Evolutionary conservation across 208 protist genomes (phyloP).

Genomic region (Crithidia fasciculata): DNA sequence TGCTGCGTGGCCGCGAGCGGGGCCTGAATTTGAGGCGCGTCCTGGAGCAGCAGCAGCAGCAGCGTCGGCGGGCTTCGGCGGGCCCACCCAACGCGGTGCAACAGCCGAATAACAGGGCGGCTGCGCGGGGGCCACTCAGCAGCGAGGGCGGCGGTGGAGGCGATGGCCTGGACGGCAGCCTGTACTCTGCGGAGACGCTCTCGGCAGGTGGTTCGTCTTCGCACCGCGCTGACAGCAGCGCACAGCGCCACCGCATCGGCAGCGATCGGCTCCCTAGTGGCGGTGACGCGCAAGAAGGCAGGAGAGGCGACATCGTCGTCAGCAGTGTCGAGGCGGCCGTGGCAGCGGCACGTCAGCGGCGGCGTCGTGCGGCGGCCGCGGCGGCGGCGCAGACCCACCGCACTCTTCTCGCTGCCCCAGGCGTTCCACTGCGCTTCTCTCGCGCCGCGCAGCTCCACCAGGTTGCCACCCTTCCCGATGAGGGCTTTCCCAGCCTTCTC

Average conservation of each 20-base stretch:
- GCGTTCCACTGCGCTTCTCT: slow-evolving; percentile 20
- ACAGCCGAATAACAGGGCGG: not conserved
- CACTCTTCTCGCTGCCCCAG: not conserved
- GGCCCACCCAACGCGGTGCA: not conserved
- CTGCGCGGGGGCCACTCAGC: not conserved
- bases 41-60: slow-evolving; percentile 31
- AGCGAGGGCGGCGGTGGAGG: not conserved
- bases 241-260: not conserved
- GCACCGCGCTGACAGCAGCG: not conserved
- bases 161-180: slow-evolving; percentile 14
- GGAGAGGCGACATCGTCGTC: not conserved
- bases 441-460: slow-evolving; percentile 37
- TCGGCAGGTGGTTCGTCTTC: slow-evolving; percentile 1
- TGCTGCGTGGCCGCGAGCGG: slow-evolving; percentile 16
- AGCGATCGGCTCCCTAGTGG: not conserved
- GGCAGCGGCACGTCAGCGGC: slow-evolving; percentile 12
- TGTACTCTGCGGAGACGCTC: slow-evolving; percentile 16
- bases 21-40: slow-evolving; percentile 25
- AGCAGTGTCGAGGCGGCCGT: slow-evolving; percentile 8
- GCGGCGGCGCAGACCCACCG: slow-evolving; percentile 7
- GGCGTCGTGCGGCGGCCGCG: slow-evolving; percentile 1
- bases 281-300: not conserved
- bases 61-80: slow-evolving; percentile 16
- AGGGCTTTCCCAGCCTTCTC: slow-evolving; percentile 54
- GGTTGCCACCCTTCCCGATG: slow-evolving; percentile 42